Base-by-base conservation (phyloP, 2,329 filamentous ascomycete genomes). In the Colletotrichum lentis region DNA sequence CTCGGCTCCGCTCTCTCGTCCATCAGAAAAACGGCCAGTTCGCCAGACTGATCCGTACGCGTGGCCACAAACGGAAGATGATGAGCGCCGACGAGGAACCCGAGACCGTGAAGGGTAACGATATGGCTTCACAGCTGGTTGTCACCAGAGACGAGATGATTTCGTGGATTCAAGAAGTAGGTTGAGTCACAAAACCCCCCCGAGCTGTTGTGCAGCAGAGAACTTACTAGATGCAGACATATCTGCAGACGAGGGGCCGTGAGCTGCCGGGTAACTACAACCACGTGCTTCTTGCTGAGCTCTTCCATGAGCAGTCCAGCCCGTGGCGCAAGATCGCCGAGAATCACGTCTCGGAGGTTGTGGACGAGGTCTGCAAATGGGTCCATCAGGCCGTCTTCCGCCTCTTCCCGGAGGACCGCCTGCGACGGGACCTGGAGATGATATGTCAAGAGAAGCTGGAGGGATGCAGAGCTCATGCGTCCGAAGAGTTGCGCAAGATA, bases 221-320 rank as follows among this genome's bases (percentile, higher is more conserved):
- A 31, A 14, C 7, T 39, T 2, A 18, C 2, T 6, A 18, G 1
- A 2, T 22, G 2, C 16, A 62, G 63, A 67, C 52, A 0, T 62
- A 66, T 12, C 0, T 37, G 4, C 2, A 62, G 1, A 67, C 58
- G 22, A 31, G 62, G 6, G 69, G 69, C 1, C 77, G 83, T 5
- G 89, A 91, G 72, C 76, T 91, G 0, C 85, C 86, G 0, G 87
- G 88, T 0, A 86, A 80, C 0, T 90, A 88, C 74, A 89, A 89
- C 67, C 84, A 88, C 0, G 73, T 87, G 61, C 77, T 91, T 11
- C 81, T 91, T 0, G 78, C 79, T 0, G 84, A 90, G 24, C 74
- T 92, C 0, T 91, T 91, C 73, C 77, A 77, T 22, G 82, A 89
- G 53, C 88, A 91, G 65, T 87, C 83, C 0, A 62, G 71, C 7